Conservation (phyloP, 2,329 filamentous ascomycete species). For the Phaeophleospora eucalypticola region DNA sequence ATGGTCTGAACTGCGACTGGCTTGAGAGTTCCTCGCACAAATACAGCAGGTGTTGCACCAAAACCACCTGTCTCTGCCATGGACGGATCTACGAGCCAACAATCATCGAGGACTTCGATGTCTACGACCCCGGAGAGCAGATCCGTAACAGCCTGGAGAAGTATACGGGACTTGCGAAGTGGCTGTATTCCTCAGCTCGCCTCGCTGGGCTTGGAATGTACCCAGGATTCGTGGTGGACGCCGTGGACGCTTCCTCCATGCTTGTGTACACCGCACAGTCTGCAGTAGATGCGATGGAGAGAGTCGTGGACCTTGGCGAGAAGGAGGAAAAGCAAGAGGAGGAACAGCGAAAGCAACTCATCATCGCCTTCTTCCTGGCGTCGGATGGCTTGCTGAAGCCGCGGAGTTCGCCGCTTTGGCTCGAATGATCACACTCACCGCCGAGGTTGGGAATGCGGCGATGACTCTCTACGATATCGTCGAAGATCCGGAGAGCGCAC, state of each 20-base stretch:
- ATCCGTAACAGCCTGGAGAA: not conserved
- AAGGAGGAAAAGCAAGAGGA: not conserved
- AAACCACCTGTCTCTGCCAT: not conserved
- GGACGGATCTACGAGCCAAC: not conserved
- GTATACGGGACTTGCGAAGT: not conserved
- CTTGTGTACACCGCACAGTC: not conserved
- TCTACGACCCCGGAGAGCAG: not conserved
- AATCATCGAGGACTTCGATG: not conserved
- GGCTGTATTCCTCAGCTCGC: no score
- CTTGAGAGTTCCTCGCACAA: no score
- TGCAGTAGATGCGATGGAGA: not conserved
- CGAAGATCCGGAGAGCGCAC: not conserved
- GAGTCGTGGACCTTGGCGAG: not conserved
- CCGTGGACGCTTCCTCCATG: not conserved
- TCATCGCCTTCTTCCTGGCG: not conserved
- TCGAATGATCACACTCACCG: not conserved
- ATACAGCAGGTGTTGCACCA: not conserved
- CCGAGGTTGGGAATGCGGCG: not conserved
- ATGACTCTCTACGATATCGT: not conserved
- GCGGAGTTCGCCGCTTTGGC: not conserved
- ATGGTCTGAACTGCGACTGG: no score
- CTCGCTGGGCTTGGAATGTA: no score
- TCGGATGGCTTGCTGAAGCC: not conserved
- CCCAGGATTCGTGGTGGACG: not conserved
- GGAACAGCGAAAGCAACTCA: not conserved